Evolutionary conservation across 176 grass and related monocot genomes (phyloP).

Genomic region (Miscanthus lutarioriparius): DNA sequence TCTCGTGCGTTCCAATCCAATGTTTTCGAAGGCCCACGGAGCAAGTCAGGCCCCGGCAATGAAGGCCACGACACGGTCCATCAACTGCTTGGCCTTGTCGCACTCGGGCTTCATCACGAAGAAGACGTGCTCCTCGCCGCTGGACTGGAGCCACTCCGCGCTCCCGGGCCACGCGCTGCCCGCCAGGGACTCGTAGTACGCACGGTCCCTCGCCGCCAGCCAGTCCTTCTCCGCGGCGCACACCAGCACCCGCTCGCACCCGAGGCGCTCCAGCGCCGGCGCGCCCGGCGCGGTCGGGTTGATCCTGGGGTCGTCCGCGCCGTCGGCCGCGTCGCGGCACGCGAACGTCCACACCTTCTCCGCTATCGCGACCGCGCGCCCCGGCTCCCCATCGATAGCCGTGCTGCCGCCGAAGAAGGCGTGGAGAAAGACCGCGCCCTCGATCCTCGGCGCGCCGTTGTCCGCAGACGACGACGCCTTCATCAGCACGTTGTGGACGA

Average conservation of each 20-base stretch:
- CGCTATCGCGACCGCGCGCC: not conserved
- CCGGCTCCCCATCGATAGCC: slow-evolving; percentile 20
- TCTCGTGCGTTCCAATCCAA: not conserved
- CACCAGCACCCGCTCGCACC: slow-evolving; percentile 39
- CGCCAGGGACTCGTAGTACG: slow-evolving; percentile 27
- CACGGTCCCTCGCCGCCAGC: slow-evolving; percentile 13
- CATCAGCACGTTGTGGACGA: slow-evolving; percentile 55
- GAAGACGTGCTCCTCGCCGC: slow-evolving; percentile 38
- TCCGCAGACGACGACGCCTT: not conserved
- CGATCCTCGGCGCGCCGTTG: slow-evolving; percentile 15
- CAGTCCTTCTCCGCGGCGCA: slow-evolving; percentile 33
- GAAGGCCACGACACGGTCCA: slow-evolving; percentile 21
- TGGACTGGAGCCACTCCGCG: slow-evolving; percentile 32
- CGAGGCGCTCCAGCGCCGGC: slow-evolving; percentile 29
- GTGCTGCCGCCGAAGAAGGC: slow-evolving; percentile 46
- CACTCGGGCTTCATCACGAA: slow-evolving; percentile 24
- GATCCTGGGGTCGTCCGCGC: slow-evolving; percentile 46
- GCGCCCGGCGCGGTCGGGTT: slow-evolving; percentile 43
- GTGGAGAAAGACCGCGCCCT: slow-evolving; percentile 48
- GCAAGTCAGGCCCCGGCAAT: not conserved
- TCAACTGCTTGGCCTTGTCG: not conserved
- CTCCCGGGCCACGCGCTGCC: slow-evolving; percentile 46
- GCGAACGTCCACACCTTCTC: slow-evolving; percentile 43
- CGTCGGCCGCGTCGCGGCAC: slow-evolving; percentile 37
- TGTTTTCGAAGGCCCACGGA: not conserved